A percentile compares a stretch with the other conserved stretches of the same genome.
Evolutionary conservation across 495 filamentous ascomycete species (phyloP).

Genomic region (Bombardia bombarda): DNA sequence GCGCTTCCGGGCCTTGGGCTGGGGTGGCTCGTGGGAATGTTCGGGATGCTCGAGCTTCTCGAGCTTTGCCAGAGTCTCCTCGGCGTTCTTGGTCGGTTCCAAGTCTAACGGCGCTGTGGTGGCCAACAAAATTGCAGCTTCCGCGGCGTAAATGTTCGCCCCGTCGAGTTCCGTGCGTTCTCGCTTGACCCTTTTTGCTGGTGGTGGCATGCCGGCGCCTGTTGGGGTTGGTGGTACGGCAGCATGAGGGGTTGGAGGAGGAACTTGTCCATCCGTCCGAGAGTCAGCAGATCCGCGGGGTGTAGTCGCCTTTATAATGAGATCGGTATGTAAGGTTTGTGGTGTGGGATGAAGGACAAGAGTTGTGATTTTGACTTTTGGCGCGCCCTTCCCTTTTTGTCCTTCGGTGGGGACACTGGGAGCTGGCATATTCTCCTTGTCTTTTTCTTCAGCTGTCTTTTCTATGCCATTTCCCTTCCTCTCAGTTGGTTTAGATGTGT

Average conservation of each 20-base stretch:
- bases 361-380: slow-evolving; percentile 61
- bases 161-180: slow-evolving; percentile 67
- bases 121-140: slow-evolving; percentile 60
- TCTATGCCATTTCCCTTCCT: slow-evolving; percentile 14
- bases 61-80: slow-evolving; percentile 60
- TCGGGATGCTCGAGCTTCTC: slow-evolving; percentile 65
- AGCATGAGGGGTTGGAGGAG: slow-evolving; percentile 58
- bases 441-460: slow-evolving; percentile 25
- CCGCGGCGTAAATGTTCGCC: slow-evolving; percentile 60
- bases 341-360: slow-evolving; percentile 81
- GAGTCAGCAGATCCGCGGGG: slow-evolving; percentile 42
- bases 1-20: slow-evolving; percentile 83
- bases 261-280: slow-evolving; percentile 42
- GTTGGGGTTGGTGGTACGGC: slow-evolving; percentile 55
- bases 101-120: slow-evolving; percentile 70
- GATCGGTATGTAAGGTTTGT: slow-evolving; percentile 62
- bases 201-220: slow-evolving; percentile 42
- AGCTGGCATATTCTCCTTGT: slow-evolving; percentile 45
- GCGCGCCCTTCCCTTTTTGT: slow-evolving; percentile 39
- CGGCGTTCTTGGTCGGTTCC: slow-evolving; percentile 58
- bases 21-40: slow-evolving; percentile 65
- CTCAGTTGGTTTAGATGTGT: slow-evolving; percentile 12
- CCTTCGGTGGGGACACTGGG: slow-evolving; percentile 34
- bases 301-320: slow-evolving; percentile 67
- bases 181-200: slow-evolving; percentile 60